phyloP scores from a whole-genome alignment of 2,329 filamentous ascomycete genomes.

The Westerdykella ornata region DNA sequence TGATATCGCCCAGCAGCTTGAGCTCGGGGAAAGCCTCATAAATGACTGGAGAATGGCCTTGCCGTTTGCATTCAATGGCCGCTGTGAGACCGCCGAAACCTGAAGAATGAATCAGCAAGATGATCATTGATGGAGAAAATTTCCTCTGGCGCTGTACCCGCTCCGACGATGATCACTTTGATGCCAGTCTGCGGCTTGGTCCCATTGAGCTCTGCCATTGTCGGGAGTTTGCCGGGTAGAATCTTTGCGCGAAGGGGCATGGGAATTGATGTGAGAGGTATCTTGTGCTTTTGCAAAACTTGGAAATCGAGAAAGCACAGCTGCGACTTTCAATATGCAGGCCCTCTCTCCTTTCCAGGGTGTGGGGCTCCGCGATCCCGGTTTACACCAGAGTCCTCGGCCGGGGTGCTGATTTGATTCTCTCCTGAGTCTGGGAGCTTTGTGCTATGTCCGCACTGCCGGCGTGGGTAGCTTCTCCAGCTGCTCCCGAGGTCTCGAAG shows the following conservation, averaged over 20 bases:
- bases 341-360: too few species aligned
- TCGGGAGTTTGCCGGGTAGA: slow-evolving; percentile 11
- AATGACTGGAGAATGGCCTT: slow-evolving; percentile 54
- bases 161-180: slow-evolving; percentile 48
- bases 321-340: too few species aligned
- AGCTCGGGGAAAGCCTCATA: slow-evolving; percentile 54
- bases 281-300: too few species aligned
- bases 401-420: too few species aligned
- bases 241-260: slow-evolving; percentile 20
- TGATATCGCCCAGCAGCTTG: slow-evolving; percentile 56
- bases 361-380: too few species aligned
- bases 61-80: slow-evolving; percentile 56
- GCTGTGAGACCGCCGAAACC: slow-evolving; percentile 58
- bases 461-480: too few species aligned
- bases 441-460: too few species aligned
- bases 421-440: too few species aligned
- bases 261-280: slow-evolving; percentile 6
- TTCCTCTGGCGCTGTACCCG: slow-evolving; percentile 26
- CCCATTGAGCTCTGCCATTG: slow-evolving; percentile 16
- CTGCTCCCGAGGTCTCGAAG: too few species aligned
- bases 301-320: too few species aligned
- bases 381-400: too few species aligned
- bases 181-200: slow-evolving; percentile 41
- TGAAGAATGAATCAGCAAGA: slow-evolving; percentile 12
- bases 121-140: background rate